These are phyloP conservation scores for Diaporthe longicolla DNA, from an alignment of 2,329 filamentous ascomycete genomes.

Conservation along the genomic window DNA sequence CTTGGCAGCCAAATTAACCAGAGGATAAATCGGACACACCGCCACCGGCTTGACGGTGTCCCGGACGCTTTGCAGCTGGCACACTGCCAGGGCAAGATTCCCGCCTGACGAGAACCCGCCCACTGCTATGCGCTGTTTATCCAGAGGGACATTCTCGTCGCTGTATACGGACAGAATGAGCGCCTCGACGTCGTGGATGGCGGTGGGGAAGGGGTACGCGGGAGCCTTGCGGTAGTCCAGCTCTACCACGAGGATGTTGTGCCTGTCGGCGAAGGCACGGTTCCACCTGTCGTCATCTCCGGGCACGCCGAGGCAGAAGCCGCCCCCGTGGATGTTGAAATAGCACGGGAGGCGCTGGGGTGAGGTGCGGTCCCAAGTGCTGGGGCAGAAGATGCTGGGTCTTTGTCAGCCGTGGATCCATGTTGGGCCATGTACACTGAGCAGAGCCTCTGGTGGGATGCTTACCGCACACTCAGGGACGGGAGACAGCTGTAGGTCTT, in stretches of 20 bases:
- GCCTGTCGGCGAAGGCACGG: background rate
- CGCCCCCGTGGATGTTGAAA: constrained; percentile 13
- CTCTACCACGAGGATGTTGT: background rate
- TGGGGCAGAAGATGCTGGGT: background rate
- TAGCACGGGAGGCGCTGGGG: background rate
- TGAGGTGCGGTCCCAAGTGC: background rate
- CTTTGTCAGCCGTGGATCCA: background rate
- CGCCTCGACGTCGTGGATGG: background rate
- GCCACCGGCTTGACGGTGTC: background rate
- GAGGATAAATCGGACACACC: background rate
- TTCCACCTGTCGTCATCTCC: constrained; percentile 4
- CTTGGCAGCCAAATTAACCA: background rate
- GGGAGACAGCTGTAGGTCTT: constrained; percentile 5
- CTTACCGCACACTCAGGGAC: background rate
- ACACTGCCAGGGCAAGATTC: background rate
- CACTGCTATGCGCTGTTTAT: background rate
- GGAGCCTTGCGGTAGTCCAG: constrained; percentile 1
- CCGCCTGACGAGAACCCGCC: constrained; percentile 2
- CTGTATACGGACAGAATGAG: background rate
- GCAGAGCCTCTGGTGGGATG: background rate
- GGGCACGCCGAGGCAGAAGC: constrained; percentile 5
- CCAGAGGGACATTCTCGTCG: background rate
- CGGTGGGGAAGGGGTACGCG: background rate
- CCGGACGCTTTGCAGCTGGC: background rate
- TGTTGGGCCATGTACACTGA: background rate